Evolutionary conservation across 441 rosid species (phyloP), one percentile per base, ranked within the genome.

Genomic region (Populus tomentosa): DNA sequence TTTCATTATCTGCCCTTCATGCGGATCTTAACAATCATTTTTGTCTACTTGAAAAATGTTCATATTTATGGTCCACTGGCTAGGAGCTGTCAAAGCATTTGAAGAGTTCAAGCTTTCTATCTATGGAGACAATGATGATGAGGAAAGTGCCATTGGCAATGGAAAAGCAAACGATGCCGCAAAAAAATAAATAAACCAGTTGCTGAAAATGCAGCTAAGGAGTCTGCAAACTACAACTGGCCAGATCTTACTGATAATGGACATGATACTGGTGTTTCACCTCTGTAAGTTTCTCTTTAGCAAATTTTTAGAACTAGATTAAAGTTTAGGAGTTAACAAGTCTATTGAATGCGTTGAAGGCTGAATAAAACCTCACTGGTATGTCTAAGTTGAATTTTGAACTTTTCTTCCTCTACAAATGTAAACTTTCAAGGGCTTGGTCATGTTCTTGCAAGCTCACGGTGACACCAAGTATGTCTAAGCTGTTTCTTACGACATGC

Each of bases 21-120:
- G 64, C 20, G 64, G 46, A 40, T 40, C 14, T 40, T 40, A 40
- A 40, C 46, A 40, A 40, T 40, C 46, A 10, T 40, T 40, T 40
- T 40, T 40, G 46, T 40, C 14, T 38, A 10, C 42, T 40, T 40
- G 46, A 40, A 2, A 38, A 10, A 40, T 40, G 13, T 69, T 59
- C 30, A 24, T 26, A 35, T 70, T 62, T n/a, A 46, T 79, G 53
- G 70, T 53, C 56, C 75, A 78, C 90, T 91, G 98, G 78, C 87
- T 91, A 53, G 86, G 81, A 74, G 86, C 88, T 72, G 87, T 86
- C n/a, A 89, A 89, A 72, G 95, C 90, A 59, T 62, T 88, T 72
- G 95, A 91, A 78, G 91, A 89, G 73, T 91, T 94, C 84, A 94
- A 88, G 86, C 75, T 80, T 69, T 91, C 96, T 59, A 86, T 94